A percentile compares a stretch with the other conserved stretches of the same genome.
Evolutionary conservation across 257 asterid genomes (phyloP).

Genomic region (Solanum tacnaense): DNA sequence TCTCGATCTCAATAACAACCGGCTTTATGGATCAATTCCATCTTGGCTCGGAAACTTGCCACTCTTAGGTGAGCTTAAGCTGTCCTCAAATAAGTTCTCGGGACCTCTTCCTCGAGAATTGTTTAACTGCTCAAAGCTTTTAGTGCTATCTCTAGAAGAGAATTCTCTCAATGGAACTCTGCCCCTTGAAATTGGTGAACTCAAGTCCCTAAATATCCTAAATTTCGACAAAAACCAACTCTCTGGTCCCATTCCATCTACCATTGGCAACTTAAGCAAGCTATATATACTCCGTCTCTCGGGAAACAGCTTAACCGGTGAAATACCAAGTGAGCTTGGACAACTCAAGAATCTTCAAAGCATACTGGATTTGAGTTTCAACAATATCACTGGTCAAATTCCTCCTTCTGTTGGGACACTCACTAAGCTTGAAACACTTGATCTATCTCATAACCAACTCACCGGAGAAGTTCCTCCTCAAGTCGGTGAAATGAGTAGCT

Average conservation of each 20-base stretch:
- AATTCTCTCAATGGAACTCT: slow-evolving; percentile 63
- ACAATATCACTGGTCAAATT: slow-evolving; percentile 53
- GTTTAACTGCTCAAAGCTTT: slow-evolving; percentile 61
- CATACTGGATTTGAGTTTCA: slow-evolving; percentile 64
- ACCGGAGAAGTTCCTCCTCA: slow-evolving; percentile 61
- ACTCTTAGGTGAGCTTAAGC: slow-evolving; percentile 72
- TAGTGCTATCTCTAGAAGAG: slow-evolving; percentile 41
- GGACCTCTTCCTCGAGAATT: slow-evolving; percentile 52
- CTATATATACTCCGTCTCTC: slow-evolving; percentile 69
- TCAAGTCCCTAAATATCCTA: slow-evolving; percentile 66
- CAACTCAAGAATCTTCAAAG: slow-evolving; percentile 73
- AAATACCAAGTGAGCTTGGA: slow-evolving; percentile 60
- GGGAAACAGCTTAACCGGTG: slow-evolving; percentile 55
- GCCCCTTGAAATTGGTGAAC: slow-evolving; percentile 49
- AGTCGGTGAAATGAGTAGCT: slow-evolving; percentile 72
- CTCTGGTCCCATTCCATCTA: slow-evolving; percentile 62
- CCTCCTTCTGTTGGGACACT: slow-evolving; percentile 53
- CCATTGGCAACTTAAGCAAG: slow-evolving; percentile 52
- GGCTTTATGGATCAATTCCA: slow-evolving; percentile 59
- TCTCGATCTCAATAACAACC: slow-evolving; percentile 72
- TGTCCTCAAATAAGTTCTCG: slow-evolving; percentile 47
- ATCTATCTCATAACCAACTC: slow-evolving; percentile 63
- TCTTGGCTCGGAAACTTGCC: slow-evolving; percentile 76
- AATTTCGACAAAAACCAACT: slow-evolving; percentile 52
- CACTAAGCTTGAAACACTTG: slow-evolving; percentile 70